Evolutionary conservation across 192 early-diverging fungal species (phyloP), one percentile per base, ranked within the genome.

Genomic region (Backusella tuberculispora): DNA sequence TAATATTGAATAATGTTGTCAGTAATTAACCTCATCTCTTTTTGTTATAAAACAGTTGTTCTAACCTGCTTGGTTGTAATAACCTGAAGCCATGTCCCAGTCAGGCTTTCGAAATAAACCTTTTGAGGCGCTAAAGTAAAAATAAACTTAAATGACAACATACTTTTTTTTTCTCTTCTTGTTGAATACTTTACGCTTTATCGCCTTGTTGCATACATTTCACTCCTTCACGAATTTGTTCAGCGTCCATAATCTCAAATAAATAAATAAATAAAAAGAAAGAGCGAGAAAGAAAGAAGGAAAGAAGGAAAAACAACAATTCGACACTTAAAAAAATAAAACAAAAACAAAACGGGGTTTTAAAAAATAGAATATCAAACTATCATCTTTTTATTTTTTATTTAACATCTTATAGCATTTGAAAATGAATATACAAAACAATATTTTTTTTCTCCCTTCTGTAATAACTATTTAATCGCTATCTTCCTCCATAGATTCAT

Each of bases 11-110:
- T 12, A n/a, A 72, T 66, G 34, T 42, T 74, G 15, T 46, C 37
- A 78, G 46, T 56, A 26, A 63, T 44, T 13, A 34, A 34, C 37
- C 63, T 48, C 21, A 34, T 38, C 8, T 64, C 21, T 40, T 21
- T 29, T 29, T 24, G 66, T 34, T 34, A 34, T 34, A 34, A 34
- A 3, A 40, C 34, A 6, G 3, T 17, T 66, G 1, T 38, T 71
- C 44, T 46, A 86, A 93, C 92, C 93, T 76, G 93, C 93, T 76
- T 85, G 85, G 74, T 93, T 90, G 66, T 89, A 95, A 74, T 83
- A 83, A 53, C 88, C 85, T 13, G 85, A 88, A 45, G 92, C 92
- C 41, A 87, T 76, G 76, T 95, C 93, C 90, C 89, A 93, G 74
- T 95, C 93, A 41, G 93, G 93, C 47, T 91, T 93, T 70, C 84